phyloP scores from a whole-genome alignment of 1,139 yeast genomes.

The Candida dubliniensis region DNA sequence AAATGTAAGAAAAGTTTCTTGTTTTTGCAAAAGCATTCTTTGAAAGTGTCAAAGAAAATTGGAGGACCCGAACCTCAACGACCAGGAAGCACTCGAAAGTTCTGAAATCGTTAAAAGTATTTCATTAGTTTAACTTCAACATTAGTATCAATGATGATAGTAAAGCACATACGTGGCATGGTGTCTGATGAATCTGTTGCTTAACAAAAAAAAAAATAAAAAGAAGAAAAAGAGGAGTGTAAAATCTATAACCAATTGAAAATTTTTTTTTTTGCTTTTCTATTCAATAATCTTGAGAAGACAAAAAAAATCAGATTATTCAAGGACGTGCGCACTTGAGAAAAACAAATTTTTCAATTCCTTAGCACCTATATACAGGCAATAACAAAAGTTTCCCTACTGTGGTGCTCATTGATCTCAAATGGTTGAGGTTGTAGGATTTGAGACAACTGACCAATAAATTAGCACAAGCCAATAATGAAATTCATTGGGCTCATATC shows the following conservation, averaged over 20 bases:
- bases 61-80: slow-evolving; percentile 77
- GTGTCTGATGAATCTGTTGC: slow-evolving; percentile 19
- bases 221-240: neutral
- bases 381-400: no score
- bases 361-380: slow-evolving; percentile 1
- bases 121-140: slow-evolving; percentile 4
- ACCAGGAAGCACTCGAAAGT: slow-evolving; percentile 16
- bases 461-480: slow-evolving; percentile 42
- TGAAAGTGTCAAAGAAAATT: slow-evolving; percentile 24
- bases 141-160: slow-evolving; percentile 12
- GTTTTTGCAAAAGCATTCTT: slow-evolving; percentile 18
- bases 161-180: slow-evolving; percentile 57
- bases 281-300: neutral
- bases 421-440: no score
- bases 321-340: slow-evolving; percentile 1
- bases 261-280: slow-evolving; percentile 13
- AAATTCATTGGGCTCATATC: slow-evolving; percentile 88
- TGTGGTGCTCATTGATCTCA: no score
- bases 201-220: slow-evolving; percentile 7
- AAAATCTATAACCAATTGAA: slow-evolving; percentile 6
- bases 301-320: neutral
- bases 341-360: slow-evolving; percentile 1
- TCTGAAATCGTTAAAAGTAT: slow-evolving; percentile 17
- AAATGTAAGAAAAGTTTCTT: slow-evolving; percentile 15
- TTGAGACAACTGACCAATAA: neutral